phyloP scores from a whole-genome alignment of 1,139 yeast species.

The Diutina neorugosa region DNA sequence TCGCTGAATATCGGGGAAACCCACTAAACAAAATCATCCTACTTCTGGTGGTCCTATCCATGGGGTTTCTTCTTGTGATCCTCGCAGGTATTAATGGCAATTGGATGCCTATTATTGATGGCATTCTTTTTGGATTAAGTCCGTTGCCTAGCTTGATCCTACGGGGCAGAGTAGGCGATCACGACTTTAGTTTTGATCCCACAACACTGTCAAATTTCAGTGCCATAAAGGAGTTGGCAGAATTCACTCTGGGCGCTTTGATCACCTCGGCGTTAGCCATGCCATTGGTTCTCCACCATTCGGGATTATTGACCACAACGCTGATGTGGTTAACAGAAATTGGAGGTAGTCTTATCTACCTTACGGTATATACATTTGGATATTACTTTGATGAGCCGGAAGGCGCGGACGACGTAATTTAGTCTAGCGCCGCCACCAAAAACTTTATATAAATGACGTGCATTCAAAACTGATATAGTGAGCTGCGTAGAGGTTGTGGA shows the following conservation, averaged over 20 bases:
- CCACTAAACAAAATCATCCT: slow-evolving; percentile 68
- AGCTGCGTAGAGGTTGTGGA: no score
- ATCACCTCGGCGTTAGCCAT: slow-evolving; percentile 55
- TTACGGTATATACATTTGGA: slow-evolving; percentile 63
- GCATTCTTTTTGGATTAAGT: slow-evolving; percentile 42
- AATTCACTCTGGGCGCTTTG: slow-evolving; percentile 56
- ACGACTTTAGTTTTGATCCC: slow-evolving; percentile 36
- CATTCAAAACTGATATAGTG: not conserved
- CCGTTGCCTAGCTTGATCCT: slow-evolving; percentile 52
- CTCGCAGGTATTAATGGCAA: slow-evolving; percentile 66
- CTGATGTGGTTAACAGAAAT: slow-evolving; percentile 52
- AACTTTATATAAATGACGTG: not conserved
- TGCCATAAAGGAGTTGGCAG: slow-evolving; percentile 44
- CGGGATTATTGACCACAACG: slow-evolving; percentile 41
- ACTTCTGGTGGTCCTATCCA: slow-evolving; percentile 59
- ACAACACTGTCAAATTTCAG: slow-evolving; percentile 18
- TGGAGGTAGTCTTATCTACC: slow-evolving; percentile 64
- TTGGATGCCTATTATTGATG: slow-evolving; percentile 65
- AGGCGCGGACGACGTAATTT: slow-evolving; percentile 19
- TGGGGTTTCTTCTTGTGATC: slow-evolving; percentile 70
- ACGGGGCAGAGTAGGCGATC: slow-evolving; percentile 23
- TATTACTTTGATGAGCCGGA: slow-evolving; percentile 54
- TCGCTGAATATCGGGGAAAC: slow-evolving; percentile 15
- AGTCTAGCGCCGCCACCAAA: not conserved
- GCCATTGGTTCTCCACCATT: slow-evolving; percentile 57